These are phyloP conservation scores for Amphibolis antarctica DNA, from an alignment of 106 monocot genomes.

Conservation along the genomic window DNA sequence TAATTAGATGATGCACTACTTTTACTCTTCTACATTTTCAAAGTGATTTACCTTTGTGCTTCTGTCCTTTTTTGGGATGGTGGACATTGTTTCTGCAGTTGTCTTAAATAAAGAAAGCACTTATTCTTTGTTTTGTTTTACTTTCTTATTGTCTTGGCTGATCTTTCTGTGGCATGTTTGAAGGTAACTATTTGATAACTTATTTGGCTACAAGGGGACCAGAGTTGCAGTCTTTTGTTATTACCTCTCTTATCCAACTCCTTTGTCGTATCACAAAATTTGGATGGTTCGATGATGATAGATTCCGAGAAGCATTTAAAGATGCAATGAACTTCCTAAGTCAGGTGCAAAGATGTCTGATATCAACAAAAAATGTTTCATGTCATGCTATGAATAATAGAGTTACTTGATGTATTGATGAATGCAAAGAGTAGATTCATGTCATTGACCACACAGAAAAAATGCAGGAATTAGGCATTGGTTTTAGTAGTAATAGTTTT, in stretches of 20 bases:
- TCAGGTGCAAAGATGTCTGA: conserved; percentile 40
- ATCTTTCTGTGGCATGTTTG: conserved; percentile 44
- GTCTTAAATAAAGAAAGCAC: neutral
- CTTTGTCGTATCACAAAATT: conserved; percentile 95
- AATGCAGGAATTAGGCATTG: too few relatives aligned
- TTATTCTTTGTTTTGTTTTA: neutral
- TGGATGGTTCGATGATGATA: conserved; percentile 99
- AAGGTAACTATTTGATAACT: conserved; percentile 92
- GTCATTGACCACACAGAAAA: too few relatives aligned
- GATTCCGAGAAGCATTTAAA: conserved; percentile 76
- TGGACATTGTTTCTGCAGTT: neutral
- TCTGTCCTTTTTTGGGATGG: neutral
- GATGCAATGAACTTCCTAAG: conserved; percentile 70
- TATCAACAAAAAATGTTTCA: neutral
- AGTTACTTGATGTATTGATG: too few relatives aligned
- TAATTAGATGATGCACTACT: neutral
- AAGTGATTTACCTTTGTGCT: neutral
- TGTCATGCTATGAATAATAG: too few relatives aligned
- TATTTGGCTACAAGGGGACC: conserved; percentile 91
- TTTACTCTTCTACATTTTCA: neutral
- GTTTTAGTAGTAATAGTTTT: too few relatives aligned
- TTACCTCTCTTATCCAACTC: conserved; percentile 80
- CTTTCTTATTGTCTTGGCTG: conserved; percentile 24
- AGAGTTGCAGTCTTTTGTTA: conserved; percentile 80
- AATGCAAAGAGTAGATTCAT: too few relatives aligned